These are phyloP conservation scores for Naganishia sp. DNA, from an alignment of 1,284 basidiomycete species.

Conservation along the genomic window DNA sequence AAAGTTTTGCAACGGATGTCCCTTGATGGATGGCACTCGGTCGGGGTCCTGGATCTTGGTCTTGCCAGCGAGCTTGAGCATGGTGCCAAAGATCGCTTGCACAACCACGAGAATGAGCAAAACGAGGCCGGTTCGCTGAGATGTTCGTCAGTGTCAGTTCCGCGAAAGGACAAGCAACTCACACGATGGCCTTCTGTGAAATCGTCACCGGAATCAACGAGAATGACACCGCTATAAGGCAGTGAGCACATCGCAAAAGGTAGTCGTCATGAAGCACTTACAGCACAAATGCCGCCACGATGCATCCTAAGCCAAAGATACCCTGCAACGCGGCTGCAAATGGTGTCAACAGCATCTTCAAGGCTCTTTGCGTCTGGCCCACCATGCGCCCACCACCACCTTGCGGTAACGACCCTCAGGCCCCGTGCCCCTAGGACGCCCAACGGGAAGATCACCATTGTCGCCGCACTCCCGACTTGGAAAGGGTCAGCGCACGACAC, in stretches of 20 bases:
- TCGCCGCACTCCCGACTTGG: constrained; percentile 16
- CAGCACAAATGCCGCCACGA: constrained; percentile 17
- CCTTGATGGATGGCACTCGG: constrained; percentile 7
- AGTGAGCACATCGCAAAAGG: background rate
- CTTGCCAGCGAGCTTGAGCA: constrained; percentile 2
- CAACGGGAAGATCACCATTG: constrained; percentile 20
- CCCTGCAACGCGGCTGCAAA: constrained; percentile 15
- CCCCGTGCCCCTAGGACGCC: constrained; percentile 10
- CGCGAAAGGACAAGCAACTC: background rate
- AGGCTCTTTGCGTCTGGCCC: background rate
- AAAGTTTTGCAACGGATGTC: constrained; percentile 14
- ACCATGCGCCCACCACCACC: constrained; percentile 26
- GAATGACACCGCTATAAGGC: constrained; percentile 4
- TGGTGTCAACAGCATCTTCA: background rate
- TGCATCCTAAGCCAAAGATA: constrained; percentile 21
- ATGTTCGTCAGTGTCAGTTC: too few relatives aligned
- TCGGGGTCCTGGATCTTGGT: constrained; percentile 2
- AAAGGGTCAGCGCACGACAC: background rate
- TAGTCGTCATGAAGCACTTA: background rate
- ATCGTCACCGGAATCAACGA: background rate
- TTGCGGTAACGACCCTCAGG: constrained; percentile 10
- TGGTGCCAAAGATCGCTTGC: constrained; percentile 14
- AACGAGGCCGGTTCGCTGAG: constrained; percentile 20
- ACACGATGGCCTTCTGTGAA: constrained; percentile 17
- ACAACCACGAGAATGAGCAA: constrained; percentile 19